Evolutionary conservation across 176 grass and related monocot genomes (phyloP).

Genomic region (Eremochloa ophiuroides): DNA sequence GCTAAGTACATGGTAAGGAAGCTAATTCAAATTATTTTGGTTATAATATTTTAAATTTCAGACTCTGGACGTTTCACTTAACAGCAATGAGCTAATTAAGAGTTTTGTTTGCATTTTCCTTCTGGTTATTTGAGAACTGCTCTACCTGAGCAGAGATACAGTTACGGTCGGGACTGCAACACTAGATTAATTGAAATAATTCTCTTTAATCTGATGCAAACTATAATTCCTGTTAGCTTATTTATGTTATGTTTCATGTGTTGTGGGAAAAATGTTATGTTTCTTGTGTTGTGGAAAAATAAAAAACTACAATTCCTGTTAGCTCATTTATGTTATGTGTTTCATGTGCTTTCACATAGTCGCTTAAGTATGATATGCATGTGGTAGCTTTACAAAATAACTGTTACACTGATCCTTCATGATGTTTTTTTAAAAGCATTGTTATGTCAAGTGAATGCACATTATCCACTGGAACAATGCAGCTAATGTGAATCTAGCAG

Average conservation of each 20-base stretch:
- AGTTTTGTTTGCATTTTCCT: background rate
- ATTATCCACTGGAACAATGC: background rate
- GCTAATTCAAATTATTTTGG: background rate
- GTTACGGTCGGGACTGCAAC: background rate
- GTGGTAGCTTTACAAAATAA: background rate
- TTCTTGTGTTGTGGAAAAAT: too few relatives aligned
- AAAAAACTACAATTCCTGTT: background rate
- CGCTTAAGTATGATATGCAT: background rate
- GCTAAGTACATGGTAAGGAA: conserved; percentile 94
- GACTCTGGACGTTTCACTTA: background rate
- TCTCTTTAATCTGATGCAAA: background rate
- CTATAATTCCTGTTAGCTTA: background rate
- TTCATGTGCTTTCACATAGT: background rate
- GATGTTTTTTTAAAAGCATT: background rate
- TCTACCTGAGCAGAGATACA: background rate
- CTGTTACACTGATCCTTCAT: background rate
- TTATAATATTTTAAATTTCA: background rate
- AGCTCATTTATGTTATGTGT: background rate
- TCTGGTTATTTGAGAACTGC: background rate
- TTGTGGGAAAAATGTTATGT: too few relatives aligned
- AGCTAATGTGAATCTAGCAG: background rate
- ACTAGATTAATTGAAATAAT: background rate
- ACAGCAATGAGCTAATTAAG: background rate
- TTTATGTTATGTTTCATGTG: background rate
- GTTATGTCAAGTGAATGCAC: background rate